A percentile compares a stretch with the other conserved stretches of the same genome.
Conservation (phyloP, 75 land plant genomes). For the Pinus taeda region DNA sequence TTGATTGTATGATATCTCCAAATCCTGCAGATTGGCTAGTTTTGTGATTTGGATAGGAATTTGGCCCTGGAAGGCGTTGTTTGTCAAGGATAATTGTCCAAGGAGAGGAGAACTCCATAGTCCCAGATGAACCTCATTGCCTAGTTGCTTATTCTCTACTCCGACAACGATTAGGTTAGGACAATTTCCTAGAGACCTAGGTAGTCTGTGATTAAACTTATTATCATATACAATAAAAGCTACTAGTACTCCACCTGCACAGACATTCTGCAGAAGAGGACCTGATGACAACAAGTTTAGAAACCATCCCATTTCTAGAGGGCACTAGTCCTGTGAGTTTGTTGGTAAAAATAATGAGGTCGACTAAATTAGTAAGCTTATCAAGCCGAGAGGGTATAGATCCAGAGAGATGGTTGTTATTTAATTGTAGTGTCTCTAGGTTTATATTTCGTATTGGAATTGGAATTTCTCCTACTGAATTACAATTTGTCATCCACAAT, state of each 20-base stretch:
- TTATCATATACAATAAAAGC: slow-evolving; percentile 38
- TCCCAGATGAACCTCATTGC: slow-evolving; percentile 22
- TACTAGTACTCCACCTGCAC: slow-evolving; percentile 10
- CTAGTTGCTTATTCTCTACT: slow-evolving; percentile 20
- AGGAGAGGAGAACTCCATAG: slow-evolving; percentile 35
- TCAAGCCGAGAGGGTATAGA: no score
- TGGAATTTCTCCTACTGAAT: no score
- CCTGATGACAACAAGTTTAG: slow-evolving; percentile 34
- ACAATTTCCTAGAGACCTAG: slow-evolving; percentile 27
- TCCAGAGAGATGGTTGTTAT: no score
- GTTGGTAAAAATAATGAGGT: slow-evolving; percentile 30
- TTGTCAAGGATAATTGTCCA: slow-evolving; percentile 14
- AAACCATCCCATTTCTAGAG: slow-evolving; percentile 23
- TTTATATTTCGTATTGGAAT: no score
- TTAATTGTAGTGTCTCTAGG: no score
- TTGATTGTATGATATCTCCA: slow-evolving; percentile 43
- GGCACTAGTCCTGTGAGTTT: slow-evolving; percentile 33
- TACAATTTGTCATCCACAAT: no score
- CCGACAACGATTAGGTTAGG: slow-evolving; percentile 10
- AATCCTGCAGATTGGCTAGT: slow-evolving; percentile 14
- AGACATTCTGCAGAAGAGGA: slow-evolving; percentile 32
- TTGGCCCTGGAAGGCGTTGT: slow-evolving; percentile 49
- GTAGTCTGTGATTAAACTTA: slow-evolving; percentile 31
- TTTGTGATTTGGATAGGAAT: slow-evolving; percentile 27
- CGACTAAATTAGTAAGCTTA: no score